phyloP scores from a whole-genome alignment of 371 early-diverging fungal genomes.

The Mortierella sp. region DNA sequence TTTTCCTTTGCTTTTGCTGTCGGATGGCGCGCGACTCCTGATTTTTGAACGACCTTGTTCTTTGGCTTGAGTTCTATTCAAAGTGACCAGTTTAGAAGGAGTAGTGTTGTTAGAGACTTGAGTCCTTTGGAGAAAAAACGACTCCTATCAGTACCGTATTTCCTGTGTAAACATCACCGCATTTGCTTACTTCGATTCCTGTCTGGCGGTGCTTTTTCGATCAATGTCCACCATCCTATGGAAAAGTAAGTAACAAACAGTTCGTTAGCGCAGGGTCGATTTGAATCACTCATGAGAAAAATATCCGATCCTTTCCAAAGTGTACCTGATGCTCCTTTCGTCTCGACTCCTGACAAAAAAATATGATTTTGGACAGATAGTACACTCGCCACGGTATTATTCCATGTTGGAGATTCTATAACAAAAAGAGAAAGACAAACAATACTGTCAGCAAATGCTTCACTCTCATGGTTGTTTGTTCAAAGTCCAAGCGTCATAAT shows the following conservation, averaged over 20 bases:
- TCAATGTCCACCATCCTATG: conserved; percentile 75
- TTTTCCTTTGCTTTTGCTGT: conserved; percentile 44
- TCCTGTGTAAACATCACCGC: background rate
- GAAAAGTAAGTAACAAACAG: background rate
- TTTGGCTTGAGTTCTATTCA: conserved; percentile 50
- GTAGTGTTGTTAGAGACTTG: background rate
- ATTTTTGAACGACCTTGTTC: conserved; percentile 41
- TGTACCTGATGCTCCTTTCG: conserved; percentile 67
- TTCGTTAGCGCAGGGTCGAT: background rate
- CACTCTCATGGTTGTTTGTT: background rate
- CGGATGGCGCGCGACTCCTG: conserved; percentile 28
- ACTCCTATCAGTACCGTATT: background rate
- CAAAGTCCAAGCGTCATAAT: background rate
- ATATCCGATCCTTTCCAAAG: background rate
- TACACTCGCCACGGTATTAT: conserved; percentile 72
- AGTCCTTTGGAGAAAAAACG: background rate
- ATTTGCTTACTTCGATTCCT: conserved; percentile 56
- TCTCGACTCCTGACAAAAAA: conserved; percentile 86
- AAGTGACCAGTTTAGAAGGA: background rate
- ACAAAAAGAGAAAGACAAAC: background rate
- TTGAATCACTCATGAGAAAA: background rate
- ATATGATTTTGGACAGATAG: conserved; percentile 82
- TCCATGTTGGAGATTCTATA: conserved; percentile 58
- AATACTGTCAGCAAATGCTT: too few species aligned
- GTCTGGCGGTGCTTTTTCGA: conserved; percentile 63